phyloP scores from a whole-genome alignment of 2,329 filamentous ascomycete species.

The Cercospora sesami region DNA sequence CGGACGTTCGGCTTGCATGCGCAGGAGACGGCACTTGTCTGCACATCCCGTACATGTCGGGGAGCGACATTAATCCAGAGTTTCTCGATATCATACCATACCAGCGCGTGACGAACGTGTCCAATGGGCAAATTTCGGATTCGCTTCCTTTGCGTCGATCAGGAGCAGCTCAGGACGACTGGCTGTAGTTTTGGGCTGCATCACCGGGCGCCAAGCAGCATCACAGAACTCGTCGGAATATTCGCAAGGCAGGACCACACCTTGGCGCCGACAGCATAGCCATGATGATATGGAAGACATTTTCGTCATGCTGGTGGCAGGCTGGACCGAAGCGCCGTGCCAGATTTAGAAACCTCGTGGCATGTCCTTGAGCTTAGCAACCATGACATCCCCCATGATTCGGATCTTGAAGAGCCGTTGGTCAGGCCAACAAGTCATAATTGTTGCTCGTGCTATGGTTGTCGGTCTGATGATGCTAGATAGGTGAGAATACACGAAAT shows the following conservation, averaged over 20 bases:
- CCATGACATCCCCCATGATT: not conserved
- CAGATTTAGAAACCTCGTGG: not conserved
- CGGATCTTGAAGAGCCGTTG: not conserved
- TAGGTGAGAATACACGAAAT: not conserved
- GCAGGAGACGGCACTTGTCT: not conserved
- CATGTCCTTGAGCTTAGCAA: not conserved
- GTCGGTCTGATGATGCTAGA: not conserved
- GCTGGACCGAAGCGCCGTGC: not conserved
- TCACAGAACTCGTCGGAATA: not conserved
- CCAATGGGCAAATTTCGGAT: slow-evolving; percentile 13
- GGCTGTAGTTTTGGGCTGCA: not conserved
- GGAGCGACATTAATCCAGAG: not conserved
- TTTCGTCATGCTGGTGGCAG: not conserved
- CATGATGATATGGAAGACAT: not conserved
- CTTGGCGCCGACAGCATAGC: not conserved
- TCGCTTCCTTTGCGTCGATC: slow-evolving; percentile 2
- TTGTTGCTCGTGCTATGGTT: not conserved
- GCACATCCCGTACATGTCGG: not conserved
- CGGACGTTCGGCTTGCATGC: not conserved
- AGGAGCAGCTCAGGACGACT: slow-evolving; percentile 1
- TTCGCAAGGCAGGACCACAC: not conserved
- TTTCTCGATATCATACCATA: not conserved
- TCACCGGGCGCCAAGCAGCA: not conserved
- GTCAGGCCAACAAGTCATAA: not conserved
- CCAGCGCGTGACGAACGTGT: not conserved